These are phyloP conservation scores for Suhomyces sp. DNA, from an alignment of 805 yeast genomes.

Conservation along the genomic window DNA sequence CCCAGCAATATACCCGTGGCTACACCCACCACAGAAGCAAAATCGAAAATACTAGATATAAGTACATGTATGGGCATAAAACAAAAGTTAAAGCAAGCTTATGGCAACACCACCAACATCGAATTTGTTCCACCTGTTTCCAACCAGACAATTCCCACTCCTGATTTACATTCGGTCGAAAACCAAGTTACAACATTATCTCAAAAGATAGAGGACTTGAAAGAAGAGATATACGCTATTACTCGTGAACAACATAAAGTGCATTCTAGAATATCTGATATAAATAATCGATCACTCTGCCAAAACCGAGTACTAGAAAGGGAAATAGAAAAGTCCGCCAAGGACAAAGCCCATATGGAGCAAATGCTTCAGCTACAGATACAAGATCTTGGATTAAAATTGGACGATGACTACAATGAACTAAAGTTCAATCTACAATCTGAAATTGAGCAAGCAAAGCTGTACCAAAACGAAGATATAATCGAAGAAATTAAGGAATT, in stretches of 20 bases:
- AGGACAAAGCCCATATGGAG: conserved; percentile 28
- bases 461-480: conserved; percentile 20
- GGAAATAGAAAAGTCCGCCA: conserved; percentile 7
- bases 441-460: conserved; percentile 27
- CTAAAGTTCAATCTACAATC: conserved; percentile 32
- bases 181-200: conserved; percentile 5
- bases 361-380: conserved; percentile 25
- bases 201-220: conserved; percentile 10
- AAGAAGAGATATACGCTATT: conserved; percentile 11
- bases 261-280: conserved; percentile 2
- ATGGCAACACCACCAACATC: background rate
- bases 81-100: conserved; percentile 3
- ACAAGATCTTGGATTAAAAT: conserved; percentile 25
- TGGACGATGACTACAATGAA: conserved; percentile 27
- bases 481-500: conserved; percentile 16
- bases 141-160: no score
- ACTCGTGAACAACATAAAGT: conserved; percentile 8
- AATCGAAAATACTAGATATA: conserved; percentile 2
- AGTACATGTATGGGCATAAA: conserved; percentile 6
- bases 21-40: background rate
- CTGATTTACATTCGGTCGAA: conserved; percentile 4
- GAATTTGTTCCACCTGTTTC: background rate
- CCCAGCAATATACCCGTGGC: conserved; percentile 2
- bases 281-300: conserved; percentile 2
- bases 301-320: conserved; percentile 6